Percentiles rank a stretch among this genome's conserved stretches.
Evolutionary conservation across 352 stramenopile species (phyloP).

Genomic region (Phytophthora kernoviae): DNA sequence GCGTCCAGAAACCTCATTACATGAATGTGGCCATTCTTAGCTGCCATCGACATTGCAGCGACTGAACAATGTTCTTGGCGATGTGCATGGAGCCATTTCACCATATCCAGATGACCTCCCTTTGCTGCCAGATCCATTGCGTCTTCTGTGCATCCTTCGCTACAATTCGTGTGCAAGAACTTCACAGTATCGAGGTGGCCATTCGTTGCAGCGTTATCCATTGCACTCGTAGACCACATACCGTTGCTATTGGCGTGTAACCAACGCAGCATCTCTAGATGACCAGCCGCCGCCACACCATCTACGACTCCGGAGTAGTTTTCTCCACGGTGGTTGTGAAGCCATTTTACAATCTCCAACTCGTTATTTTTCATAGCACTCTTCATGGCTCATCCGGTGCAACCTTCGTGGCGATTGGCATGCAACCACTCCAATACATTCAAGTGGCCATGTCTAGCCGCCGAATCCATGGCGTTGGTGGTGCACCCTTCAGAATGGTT

Average conservation of each 20-base stretch:
- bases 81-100: slow-evolving; percentile 10
- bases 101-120: slow-evolving; percentile 8
- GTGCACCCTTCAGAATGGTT: slow-evolving; percentile 11
- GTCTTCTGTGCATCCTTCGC: slow-evolving; percentile 6
- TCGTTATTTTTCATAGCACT: background rate
- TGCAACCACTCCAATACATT: slow-evolving; percentile 8
- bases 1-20: slow-evolving; percentile 27
- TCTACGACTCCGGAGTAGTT: slow-evolving; percentile 4
- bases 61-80: background rate
- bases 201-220: slow-evolving; percentile 16
- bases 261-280: slow-evolving; percentile 19
- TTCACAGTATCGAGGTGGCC: slow-evolving; percentile 19
- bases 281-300: background rate
- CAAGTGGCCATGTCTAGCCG: slow-evolving; percentile 1
- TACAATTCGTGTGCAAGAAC: slow-evolving; percentile 15
- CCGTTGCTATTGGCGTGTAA: slow-evolving; percentile 14
- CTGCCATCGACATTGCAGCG: slow-evolving; percentile 6
- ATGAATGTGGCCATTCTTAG: slow-evolving; percentile 7
- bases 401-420: slow-evolving; percentile 9
- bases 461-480: background rate
- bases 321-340: slow-evolving; percentile 6
- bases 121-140: slow-evolving; percentile 10
- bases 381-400: slow-evolving; percentile 5
- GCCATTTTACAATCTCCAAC: slow-evolving; percentile 6
- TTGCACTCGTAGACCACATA: slow-evolving; percentile 9